Conservation (phyloP, 495 filamentous ascomycete genomes). For the Arthonia radiata region DNA sequence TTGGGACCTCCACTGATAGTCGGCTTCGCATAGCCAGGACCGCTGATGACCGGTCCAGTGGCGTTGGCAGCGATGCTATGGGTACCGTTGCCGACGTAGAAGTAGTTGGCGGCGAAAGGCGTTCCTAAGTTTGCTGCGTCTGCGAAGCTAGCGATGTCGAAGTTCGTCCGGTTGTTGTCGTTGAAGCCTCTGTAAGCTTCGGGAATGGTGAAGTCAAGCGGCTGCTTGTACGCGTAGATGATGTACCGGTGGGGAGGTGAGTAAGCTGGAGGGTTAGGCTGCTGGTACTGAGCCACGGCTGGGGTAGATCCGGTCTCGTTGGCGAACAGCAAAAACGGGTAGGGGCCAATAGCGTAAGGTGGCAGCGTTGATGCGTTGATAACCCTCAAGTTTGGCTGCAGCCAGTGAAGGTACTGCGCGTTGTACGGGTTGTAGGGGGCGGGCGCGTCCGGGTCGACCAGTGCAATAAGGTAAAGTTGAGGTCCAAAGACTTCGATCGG, state of each 20-base stretch:
- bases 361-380: too few relatives aligned
- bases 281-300: slow-evolving; percentile 1
- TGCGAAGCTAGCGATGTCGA: slow-evolving; percentile 2
- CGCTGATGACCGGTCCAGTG: too few relatives aligned
- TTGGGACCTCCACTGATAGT: too few relatives aligned
- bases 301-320: slow-evolving; percentile 1
- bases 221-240: slow-evolving; percentile 2
- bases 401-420: slow-evolving; percentile 4
- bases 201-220: slow-evolving; percentile 2
- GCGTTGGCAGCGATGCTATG: too few relatives aligned
- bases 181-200: slow-evolving; percentile 1
- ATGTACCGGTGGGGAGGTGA: slow-evolving; percentile 4
- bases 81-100: too few relatives aligned
- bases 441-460: slow-evolving; percentile 4
- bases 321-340: slow-evolving; percentile 1
- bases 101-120: slow-evolving; percentile 4
- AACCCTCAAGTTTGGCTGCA: slow-evolving; percentile 2
- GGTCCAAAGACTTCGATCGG: too few relatives aligned
- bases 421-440: slow-evolving; percentile 1
- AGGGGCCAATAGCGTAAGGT: slow-evolving; percentile 1
- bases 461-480: slow-evolving; percentile 1
- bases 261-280: slow-evolving; percentile 2
- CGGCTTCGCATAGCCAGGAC: too few relatives aligned
- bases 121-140: slow-evolving; percentile 1
- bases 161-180: slow-evolving; percentile 2